Conservation (phyloP, 257 asterid species). For the Plantago major region DNA sequence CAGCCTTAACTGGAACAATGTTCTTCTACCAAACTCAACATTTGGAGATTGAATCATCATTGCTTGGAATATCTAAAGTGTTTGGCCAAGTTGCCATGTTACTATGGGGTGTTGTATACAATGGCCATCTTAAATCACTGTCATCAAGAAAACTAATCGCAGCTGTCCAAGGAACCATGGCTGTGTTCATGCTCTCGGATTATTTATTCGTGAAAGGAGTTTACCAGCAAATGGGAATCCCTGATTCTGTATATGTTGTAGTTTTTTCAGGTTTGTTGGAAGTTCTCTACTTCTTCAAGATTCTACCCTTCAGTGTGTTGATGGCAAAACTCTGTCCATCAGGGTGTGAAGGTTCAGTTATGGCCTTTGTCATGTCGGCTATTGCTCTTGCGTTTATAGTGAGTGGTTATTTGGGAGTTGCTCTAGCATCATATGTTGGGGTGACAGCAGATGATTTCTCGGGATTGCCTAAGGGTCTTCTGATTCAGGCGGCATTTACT, state of each 20-base stretch:
- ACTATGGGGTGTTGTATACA: constrained; percentile 74
- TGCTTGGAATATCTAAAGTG: constrained; percentile 86
- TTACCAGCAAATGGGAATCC: constrained; percentile 56
- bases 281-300: constrained; percentile 72
- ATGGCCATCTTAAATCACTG: constrained; percentile 52
- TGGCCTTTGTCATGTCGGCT: constrained; percentile 92
- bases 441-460: constrained; percentile 72
- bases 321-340: constrained; percentile 89
- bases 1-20: constrained; percentile 87
- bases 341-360: constrained; percentile 92
- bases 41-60: constrained; percentile 66
- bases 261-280: constrained; percentile 78
- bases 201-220: constrained; percentile 69
- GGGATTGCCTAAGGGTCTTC: constrained; percentile 48
- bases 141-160: constrained; percentile 65
- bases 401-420: constrained; percentile 89
- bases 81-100: constrained; percentile 91
- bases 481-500: constrained; percentile 75
- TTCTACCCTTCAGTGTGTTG: constrained; percentile 68
- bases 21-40: constrained; percentile 91
- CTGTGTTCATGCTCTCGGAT: constrained; percentile 66
- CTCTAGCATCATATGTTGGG: constrained; percentile 52
- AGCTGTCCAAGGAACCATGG: constrained; percentile 66
- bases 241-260: constrained; percentile 66
- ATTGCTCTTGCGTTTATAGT: constrained; percentile 66